Evolutionary conservation across 2,329 filamentous ascomycete genomes (phyloP), one percentile per base, ranked within the genome.

Genomic region (Fusarium sterilihyphosum): DNA sequence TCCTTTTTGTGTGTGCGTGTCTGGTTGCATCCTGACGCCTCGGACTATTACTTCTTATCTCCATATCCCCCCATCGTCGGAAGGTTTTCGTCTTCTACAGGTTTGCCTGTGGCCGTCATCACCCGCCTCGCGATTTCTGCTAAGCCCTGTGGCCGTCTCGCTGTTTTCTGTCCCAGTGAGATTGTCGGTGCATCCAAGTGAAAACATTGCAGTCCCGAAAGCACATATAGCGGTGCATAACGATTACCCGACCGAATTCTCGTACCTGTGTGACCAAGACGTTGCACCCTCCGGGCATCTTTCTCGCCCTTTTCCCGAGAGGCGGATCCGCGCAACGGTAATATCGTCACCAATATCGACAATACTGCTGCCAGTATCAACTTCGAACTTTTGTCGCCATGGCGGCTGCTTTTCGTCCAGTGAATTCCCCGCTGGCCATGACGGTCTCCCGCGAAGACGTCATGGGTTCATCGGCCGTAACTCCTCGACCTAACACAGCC

Each of bases 391-490:
- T 72, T 76, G 78, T 79, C 73, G 77, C 66, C 66, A 88, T 88
- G 86, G 86, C 86, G 75, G 83, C 85, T 67, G 79, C 85, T 43
- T 88, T 88, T 64, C 83, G 85, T 72, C 83, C 86, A 37, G 86
- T 87, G 70, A 88, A 88, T 77, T 84, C 84, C 64, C 80, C 82
- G 60, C 80, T 83, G 65, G 70, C 80, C 60, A 77, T 78, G 61
- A 79, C 81, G 47, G 75, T 79, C 57, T 80, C 80, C 47, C 76
- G 73, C 62, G 80, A 83, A 70, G 80, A 83, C 74, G 76, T 79
- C 67, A 83, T 83, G 81, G 79, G 81, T 72, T 80, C 83, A 73
- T 82, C 81, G 53, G 78, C 81, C 44, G 75, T 75, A 52, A 82
- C 81, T 50, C 80, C 82, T 50, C 82, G 82, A 59, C 78, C 80